Evolutionary conservation across 441 rosid species (phyloP).

Genomic region (Jatropha podagrica): DNA sequence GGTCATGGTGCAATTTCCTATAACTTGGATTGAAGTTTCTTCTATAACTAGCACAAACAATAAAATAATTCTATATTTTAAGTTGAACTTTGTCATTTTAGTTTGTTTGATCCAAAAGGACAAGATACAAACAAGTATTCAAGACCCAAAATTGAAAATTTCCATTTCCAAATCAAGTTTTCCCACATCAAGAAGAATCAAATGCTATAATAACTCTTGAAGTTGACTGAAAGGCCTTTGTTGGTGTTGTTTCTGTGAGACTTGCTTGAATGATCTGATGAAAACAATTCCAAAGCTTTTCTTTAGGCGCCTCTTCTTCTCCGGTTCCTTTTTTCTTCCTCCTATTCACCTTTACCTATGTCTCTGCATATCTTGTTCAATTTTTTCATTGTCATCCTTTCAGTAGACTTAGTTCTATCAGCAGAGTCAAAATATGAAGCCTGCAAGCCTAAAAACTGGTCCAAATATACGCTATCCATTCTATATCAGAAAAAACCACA

Average conservation of each 20-base stretch:
- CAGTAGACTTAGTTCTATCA: conserved; percentile 12
- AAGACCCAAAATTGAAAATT: neutral
- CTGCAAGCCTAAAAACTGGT: conserved; percentile 30
- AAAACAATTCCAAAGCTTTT: neutral
- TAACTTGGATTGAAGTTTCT: no score
- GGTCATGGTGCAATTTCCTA: no score
- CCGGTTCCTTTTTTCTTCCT: neutral
- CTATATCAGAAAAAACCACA: neutral
- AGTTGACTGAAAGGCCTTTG: neutral
- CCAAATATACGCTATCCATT: conserved; percentile 36
- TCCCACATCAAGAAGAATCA: neutral
- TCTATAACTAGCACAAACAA: no score
- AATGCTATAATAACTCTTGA: neutral
- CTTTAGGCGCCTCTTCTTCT: neutral
- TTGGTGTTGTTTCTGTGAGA: neutral
- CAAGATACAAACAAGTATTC: neutral
- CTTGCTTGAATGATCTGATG: neutral
- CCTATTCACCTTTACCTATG: neutral
- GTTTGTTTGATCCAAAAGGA: neutral
- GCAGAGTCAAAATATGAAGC: conserved; percentile 22
- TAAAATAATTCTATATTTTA: no score
- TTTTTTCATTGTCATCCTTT: conserved; percentile 4
- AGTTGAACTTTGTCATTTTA: neutral
- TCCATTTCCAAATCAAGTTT: neutral
- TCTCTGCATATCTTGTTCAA: conserved; percentile 12